Percentiles rank a stretch among this genome's conserved stretches.
These are phyloP conservation scores for Aspergillus unguis DNA, from an alignment of 2,329 filamentous ascomycete genomes.

Conservation along the genomic window DNA sequence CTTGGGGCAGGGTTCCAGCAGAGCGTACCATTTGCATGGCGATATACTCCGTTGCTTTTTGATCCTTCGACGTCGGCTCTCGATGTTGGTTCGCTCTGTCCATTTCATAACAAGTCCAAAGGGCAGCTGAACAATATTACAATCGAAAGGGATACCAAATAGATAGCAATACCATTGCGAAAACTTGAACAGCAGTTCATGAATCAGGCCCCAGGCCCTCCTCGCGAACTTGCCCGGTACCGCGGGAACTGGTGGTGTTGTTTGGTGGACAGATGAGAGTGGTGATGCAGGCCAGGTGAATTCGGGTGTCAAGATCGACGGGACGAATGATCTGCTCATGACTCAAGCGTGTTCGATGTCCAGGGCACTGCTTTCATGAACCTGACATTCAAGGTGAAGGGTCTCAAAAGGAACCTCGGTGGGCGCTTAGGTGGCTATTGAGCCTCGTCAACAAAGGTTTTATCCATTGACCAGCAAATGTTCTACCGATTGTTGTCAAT, in stretches of 20 bases:
- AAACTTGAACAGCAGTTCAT: conserved; percentile 26
- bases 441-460: no score
- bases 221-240: conserved; percentile 17
- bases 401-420: no score
- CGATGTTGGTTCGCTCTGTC: conserved; percentile 34
- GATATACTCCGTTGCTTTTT: conserved; percentile 23
- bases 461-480: no score
- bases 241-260: conserved; percentile 23
- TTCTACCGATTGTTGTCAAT: no score
- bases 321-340: background rate
- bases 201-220: conserved; percentile 29
- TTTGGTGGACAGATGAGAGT: background rate
- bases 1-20: conserved; percentile 37
- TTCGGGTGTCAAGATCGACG: background rate
- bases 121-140: conserved; percentile 32
- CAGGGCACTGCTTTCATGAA: no score
- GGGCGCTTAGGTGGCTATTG: no score
- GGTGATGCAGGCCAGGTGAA: background rate
- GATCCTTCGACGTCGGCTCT: conserved; percentile 9
- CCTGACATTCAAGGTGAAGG: no score
- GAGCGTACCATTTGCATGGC: conserved; percentile 34
- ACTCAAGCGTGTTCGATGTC: no score
- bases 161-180: conserved; percentile 32
- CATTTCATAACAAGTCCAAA: conserved; percentile 42
- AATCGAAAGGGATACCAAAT: conserved; percentile 23